Percentiles rank a stretch among this genome's conserved stretches.
Evolutionary conservation across 106 monocot genomes (phyloP).

Genomic region (Agapanthus africanus): DNA sequence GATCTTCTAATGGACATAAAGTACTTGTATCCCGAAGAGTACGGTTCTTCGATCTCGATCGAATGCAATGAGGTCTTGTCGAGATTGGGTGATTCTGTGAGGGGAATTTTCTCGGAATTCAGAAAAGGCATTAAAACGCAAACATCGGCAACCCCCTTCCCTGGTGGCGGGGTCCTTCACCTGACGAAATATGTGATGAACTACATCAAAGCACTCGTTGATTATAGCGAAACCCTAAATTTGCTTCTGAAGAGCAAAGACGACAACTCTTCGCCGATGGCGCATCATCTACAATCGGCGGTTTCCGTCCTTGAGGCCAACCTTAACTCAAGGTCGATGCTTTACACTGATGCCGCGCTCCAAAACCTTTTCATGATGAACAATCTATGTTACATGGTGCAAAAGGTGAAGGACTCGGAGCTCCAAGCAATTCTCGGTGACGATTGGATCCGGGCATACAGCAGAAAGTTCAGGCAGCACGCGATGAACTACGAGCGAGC

Average conservation of each 20-base stretch:
- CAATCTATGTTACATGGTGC: slow-evolving; percentile 15
- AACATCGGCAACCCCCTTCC: slow-evolving; percentile 11
- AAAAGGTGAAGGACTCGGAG: slow-evolving; percentile 12
- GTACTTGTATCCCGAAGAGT: slow-evolving; percentile 6
- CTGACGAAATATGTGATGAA: slow-evolving; percentile 30
- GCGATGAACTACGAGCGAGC: slow-evolving; percentile 47
- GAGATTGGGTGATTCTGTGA: slow-evolving; percentile 12
- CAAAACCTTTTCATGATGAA: slow-evolving; percentile 13
- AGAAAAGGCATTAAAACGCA: slow-evolving; percentile 13
- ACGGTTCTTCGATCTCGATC: slow-evolving; percentile 1
- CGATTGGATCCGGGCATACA: slow-evolving; percentile 44
- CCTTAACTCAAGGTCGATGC: slow-evolving; percentile 8
- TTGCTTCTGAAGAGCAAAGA: slow-evolving; percentile 11
- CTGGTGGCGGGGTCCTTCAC: slow-evolving; percentile 20
- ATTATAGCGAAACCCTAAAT: slow-evolving; percentile 21
- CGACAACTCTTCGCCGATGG: slow-evolving; percentile 5
- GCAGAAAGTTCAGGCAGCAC: slow-evolving; percentile 26
- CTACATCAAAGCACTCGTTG: slow-evolving; percentile 14
- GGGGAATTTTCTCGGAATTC: slow-evolving; percentile 20
- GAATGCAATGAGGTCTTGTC: slow-evolving; percentile 13
- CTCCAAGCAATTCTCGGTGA: slow-evolving; percentile 6
- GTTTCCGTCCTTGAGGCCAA: slow-evolving; percentile 5
- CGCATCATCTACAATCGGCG: not conserved
- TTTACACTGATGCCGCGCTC: slow-evolving; percentile 9
- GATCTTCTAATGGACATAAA: slow-evolving; percentile 16